phyloP scores from a whole-genome alignment of 2,329 filamentous ascomycete genomes.

The Lachnellula arida region DNA sequence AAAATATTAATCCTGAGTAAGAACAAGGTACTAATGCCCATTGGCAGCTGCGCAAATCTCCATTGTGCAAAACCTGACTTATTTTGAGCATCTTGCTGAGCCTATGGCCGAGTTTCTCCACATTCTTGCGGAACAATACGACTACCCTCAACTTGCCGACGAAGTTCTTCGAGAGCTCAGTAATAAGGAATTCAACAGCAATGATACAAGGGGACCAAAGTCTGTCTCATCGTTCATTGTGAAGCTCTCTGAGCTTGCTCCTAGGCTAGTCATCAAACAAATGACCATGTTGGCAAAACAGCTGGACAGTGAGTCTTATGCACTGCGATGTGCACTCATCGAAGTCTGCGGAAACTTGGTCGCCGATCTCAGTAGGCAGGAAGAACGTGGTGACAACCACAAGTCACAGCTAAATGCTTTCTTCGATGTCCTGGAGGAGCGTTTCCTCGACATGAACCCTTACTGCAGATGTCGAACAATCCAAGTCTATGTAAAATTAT shows the following conservation, averaged over 20 bases:
- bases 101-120: slow-evolving; percentile 98
- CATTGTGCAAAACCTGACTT: slow-evolving; percentile 94
- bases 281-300: slow-evolving; percentile 94
- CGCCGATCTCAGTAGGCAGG: slow-evolving; percentile 81
- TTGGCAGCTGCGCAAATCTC: slow-evolving; percentile 83
- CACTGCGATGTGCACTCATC: slow-evolving; percentile 85
- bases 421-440: slow-evolving; percentile 92
- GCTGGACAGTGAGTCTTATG: slow-evolving; percentile 95
- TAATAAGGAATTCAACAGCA: slow-evolving; percentile 97
- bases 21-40: slow-evolving; percentile 30
- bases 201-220: slow-evolving; percentile 91
- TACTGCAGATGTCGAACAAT: slow-evolving; percentile 90
- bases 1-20: neutral
- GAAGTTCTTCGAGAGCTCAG: slow-evolving; percentile 91
- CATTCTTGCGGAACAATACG: slow-evolving; percentile 94
- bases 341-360: slow-evolving; percentile 98
- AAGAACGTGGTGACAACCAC: slow-evolving; percentile 86
- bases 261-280: slow-evolving; percentile 91
- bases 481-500: slow-evolving; percentile 88
- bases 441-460: slow-evolving; percentile 93
- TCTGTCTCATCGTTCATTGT: slow-evolving; percentile 92
- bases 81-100: slow-evolving; percentile 97
- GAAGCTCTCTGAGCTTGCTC: slow-evolving; percentile 87
- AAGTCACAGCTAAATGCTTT: slow-evolving; percentile 95
- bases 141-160: slow-evolving; percentile 91